Evolutionary conservation across 1,284 basidiomycete species (phyloP).

Genomic region (Thecaphora thlaspeos): DNA sequence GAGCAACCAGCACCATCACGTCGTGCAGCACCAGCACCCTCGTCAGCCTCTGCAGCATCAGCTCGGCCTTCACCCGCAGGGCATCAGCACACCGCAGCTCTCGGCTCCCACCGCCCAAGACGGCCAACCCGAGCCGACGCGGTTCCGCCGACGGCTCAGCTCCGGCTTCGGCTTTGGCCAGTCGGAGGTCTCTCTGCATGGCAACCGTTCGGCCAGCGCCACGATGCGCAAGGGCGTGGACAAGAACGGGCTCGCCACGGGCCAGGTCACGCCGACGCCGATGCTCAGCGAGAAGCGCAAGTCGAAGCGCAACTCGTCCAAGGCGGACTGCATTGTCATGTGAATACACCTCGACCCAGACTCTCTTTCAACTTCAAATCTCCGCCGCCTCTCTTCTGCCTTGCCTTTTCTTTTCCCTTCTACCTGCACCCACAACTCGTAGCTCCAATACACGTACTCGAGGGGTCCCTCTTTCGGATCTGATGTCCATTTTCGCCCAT

Average conservation of each 20-base stretch:
- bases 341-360: no score
- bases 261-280: slow-evolving; percentile 20
- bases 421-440: no score
- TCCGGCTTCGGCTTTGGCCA: slow-evolving; percentile 4
- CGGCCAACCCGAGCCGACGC: slow-evolving; percentile 6
- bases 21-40: background rate
- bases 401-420: no score
- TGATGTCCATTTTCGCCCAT: no score
- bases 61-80: slow-evolving; percentile 4
- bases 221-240: slow-evolving; percentile 3
- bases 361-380: no score
- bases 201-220: background rate
- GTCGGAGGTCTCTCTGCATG: background rate
- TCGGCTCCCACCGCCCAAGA: slow-evolving; percentile 3
- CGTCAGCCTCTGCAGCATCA: slow-evolving; percentile 8
- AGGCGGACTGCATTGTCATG: slow-evolving; percentile 33
- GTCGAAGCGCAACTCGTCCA: slow-evolving; percentile 23
- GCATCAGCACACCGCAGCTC: slow-evolving; percentile 3
- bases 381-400: no score
- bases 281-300: slow-evolving; percentile 21
- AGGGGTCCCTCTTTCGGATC: no score
- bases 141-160: slow-evolving; percentile 25
- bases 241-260: slow-evolving; percentile 1
- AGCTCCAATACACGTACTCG: no score
- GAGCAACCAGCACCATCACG: slow-evolving; percentile 19